A percentile compares a stretch with the other conserved stretches of the same genome.
Conservation (phyloP, 1,284 basidiomycete genomes). For the Lignosus rhinocerotis region DNA sequence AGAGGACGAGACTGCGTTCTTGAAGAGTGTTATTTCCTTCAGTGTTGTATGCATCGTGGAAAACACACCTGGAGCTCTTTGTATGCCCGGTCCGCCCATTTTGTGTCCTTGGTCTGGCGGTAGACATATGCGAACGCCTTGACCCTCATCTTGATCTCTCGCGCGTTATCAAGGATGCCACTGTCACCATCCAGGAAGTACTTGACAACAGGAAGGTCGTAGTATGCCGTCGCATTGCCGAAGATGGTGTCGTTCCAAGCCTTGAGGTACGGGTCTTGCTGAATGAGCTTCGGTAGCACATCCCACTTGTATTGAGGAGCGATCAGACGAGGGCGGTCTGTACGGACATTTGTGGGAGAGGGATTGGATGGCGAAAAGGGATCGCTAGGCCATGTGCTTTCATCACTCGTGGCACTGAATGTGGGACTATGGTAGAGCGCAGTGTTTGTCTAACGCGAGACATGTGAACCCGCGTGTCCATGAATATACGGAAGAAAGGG, state of each 20-base stretch:
- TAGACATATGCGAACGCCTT: slow-evolving; percentile 95
- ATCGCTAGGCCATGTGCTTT: slow-evolving; percentile 75
- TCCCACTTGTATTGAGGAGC: slow-evolving; percentile 93
- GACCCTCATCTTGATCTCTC: slow-evolving; percentile 87
- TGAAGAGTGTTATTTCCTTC: neutral
- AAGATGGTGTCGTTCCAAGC: slow-evolving; percentile 94
- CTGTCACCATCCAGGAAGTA: slow-evolving; percentile 83
- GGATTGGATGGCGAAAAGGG: slow-evolving; percentile 66
- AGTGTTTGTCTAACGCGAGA: slow-evolving; percentile 67
- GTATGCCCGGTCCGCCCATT: slow-evolving; percentile 86
- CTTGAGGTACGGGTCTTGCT: slow-evolving; percentile 83
- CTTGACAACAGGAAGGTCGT: slow-evolving; percentile 57
- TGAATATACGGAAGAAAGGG: neutral
- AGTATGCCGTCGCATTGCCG: slow-evolving; percentile 80
- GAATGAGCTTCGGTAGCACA: slow-evolving; percentile 79
- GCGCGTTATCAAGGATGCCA: slow-evolving; percentile 92
- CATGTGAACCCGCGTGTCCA: neutral
- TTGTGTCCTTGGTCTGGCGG: slow-evolving; percentile 87
- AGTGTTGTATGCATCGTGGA: neutral
- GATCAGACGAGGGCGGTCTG: slow-evolving; percentile 88
- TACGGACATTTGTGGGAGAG: slow-evolving; percentile 59
- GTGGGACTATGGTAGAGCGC: slow-evolving; percentile 80
- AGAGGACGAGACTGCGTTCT: slow-evolving; percentile 63
- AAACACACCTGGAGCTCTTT: slow-evolving; percentile 72
- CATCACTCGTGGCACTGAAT: slow-evolving; percentile 51